Conservation (phyloP, 176 grass and related monocot species). For the Otatea glauca region DNA sequence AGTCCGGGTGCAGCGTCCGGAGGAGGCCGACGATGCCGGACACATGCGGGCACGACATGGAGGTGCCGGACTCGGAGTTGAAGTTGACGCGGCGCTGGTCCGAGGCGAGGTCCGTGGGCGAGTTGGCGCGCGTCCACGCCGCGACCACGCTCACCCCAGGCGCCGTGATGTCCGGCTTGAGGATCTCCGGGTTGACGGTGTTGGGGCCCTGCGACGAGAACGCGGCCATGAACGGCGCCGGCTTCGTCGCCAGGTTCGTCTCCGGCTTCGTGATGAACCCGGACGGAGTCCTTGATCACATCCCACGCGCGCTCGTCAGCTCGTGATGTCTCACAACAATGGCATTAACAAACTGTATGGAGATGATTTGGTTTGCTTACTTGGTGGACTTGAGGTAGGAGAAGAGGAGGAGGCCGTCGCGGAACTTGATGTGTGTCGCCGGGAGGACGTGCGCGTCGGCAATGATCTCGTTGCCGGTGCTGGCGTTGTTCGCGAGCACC, state of each 20-base stretch:
- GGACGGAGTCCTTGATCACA: constrained; percentile 35
- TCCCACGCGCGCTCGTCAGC: neutral
- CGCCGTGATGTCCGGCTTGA: constrained; percentile 84
- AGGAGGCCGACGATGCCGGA: constrained; percentile 69
- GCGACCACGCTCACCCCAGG: constrained; percentile 72
- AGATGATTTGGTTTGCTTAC: constrained; percentile 34
- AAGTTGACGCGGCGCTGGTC: constrained; percentile 58
- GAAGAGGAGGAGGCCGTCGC: constrained; percentile 52
- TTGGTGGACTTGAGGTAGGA: constrained; percentile 57
- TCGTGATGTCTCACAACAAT: neutral
- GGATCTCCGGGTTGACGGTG: constrained; percentile 61
- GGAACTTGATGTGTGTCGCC: constrained; percentile 61
- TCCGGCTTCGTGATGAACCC: constrained; percentile 59
- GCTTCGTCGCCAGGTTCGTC: constrained; percentile 57
- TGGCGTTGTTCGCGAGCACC: constrained; percentile 61
- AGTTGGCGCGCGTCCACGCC: constrained; percentile 43
- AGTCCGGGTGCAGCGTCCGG: constrained; percentile 58
- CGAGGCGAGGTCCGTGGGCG: constrained; percentile 51
- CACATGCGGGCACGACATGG: constrained; percentile 89
- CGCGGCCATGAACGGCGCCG: constrained; percentile 73
- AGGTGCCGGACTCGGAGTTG: constrained; percentile 64
- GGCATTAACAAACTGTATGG: neutral
- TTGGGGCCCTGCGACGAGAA: constrained; percentile 88
- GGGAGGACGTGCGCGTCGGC: constrained; percentile 79
- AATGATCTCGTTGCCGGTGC: constrained; percentile 59